These are phyloP conservation scores for Boletellus dicymbophilus DNA, from an alignment of 1,284 basidiomycete species.

Conservation along the genomic window DNA sequence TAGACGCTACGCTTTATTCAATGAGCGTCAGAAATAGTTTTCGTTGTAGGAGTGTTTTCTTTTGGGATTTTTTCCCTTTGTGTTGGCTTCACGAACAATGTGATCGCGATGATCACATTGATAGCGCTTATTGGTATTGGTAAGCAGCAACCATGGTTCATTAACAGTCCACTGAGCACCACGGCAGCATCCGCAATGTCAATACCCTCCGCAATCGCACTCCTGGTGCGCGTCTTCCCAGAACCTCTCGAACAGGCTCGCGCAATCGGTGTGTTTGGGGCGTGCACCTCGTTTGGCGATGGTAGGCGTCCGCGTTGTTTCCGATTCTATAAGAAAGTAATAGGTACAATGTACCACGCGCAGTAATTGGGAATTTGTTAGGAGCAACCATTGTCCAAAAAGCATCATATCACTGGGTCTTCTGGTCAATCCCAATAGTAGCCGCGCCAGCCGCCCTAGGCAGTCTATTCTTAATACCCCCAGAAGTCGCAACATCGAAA, in stretches of 20 bases:
- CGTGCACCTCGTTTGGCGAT: slow-evolving; percentile 45
- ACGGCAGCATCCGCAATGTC: slow-evolving; percentile 47
- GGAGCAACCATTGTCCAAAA: slow-evolving; percentile 39
- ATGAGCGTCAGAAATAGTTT: slow-evolving; percentile 19
- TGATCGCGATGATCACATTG: slow-evolving; percentile 44
- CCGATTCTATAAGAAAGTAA: too few relatives aligned
- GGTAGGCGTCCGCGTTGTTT: slow-evolving; percentile 29
- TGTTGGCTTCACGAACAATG: slow-evolving; percentile 43
- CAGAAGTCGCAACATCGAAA: slow-evolving; percentile 14
- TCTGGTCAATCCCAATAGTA: slow-evolving; percentile 44
- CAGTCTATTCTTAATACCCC: slow-evolving; percentile 32
- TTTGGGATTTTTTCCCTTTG: slow-evolving; percentile 41
- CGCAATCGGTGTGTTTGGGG: slow-evolving; percentile 47
- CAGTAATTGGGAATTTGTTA: slow-evolving; percentile 37
- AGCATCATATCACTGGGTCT: slow-evolving; percentile 46
- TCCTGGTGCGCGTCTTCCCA: slow-evolving; percentile 48
- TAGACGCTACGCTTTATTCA: background rate
- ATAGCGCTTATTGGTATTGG: slow-evolving; percentile 45
- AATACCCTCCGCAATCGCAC: slow-evolving; percentile 48
- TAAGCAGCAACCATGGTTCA: slow-evolving; percentile 8
- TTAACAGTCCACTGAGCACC: slow-evolving; percentile 10
- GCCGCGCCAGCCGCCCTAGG: slow-evolving; percentile 36
- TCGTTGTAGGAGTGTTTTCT: slow-evolving; percentile 33
- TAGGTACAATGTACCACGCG: too few relatives aligned
- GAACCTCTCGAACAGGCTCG: slow-evolving; percentile 45